Evolutionary conservation across 805 yeast species (phyloP).

Genomic region (Kuraishia cidri): DNA sequence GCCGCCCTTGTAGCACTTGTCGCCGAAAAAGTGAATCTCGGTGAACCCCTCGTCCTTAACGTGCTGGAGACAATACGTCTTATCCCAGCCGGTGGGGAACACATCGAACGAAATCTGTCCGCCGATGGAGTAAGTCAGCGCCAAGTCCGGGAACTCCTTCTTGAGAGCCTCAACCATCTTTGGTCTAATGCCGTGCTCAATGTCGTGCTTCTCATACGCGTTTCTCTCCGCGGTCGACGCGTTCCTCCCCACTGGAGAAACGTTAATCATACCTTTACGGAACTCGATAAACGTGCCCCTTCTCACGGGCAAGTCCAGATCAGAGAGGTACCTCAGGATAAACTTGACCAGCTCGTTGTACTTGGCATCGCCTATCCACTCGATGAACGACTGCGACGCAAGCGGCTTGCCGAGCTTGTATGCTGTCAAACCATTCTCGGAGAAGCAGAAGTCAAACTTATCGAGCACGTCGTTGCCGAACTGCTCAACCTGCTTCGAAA

Average conservation of each 20-base stretch:
- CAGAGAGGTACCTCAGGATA: conserved; percentile 76
- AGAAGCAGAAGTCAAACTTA: conserved; percentile 91
- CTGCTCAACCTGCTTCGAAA: conserved; percentile 92
- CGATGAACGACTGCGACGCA: conserved; percentile 89
- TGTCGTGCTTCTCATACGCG: conserved; percentile 84
- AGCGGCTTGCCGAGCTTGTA: conserved; percentile 83
- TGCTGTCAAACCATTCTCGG: conserved; percentile 97
- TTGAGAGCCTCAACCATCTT: conserved; percentile 79
- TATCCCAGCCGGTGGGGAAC: conserved; percentile 99
- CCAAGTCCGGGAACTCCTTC: conserved; percentile 73
- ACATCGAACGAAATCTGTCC: conserved; percentile 99
- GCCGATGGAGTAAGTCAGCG: conserved; percentile 94
- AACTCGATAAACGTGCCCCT: conserved; percentile 98
- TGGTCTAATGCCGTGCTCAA: conserved; percentile 72
- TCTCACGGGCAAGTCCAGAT: conserved; percentile 88
- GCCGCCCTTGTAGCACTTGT: conserved; percentile 95
- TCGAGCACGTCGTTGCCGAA: conserved; percentile 71
- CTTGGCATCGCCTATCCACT: conserved; percentile 92
- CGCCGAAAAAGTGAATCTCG: conserved; percentile 96
- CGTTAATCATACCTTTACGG: conserved; percentile 99
- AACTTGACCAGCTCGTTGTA: conserved; percentile 85
- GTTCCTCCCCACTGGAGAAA: conserved; percentile 97
- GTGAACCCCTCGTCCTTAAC: conserved; percentile 78
- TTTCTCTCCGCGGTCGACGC: conserved; percentile 91
- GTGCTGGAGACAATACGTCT: conserved; percentile 95